Conservation (phyloP, 768 basidiomycete species). For the Ramaria sp. region DNA sequence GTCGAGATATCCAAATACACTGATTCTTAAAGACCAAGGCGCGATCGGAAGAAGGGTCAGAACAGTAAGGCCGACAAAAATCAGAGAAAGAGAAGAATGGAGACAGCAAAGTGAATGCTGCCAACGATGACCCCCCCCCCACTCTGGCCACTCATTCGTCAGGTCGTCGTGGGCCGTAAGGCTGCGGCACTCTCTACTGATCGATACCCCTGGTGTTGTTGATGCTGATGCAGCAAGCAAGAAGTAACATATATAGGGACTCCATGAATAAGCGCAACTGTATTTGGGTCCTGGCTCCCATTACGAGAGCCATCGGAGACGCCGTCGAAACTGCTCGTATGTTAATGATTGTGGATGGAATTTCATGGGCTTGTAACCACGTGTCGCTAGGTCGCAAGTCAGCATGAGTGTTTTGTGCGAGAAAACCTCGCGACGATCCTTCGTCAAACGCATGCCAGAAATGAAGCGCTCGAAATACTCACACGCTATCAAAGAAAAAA, state of each 20-base stretch:
- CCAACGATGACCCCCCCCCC: conserved; percentile 30
- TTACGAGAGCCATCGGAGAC: conserved; percentile 45
- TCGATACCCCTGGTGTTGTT: conserved; percentile 55
- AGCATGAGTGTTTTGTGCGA: conserved; percentile 53
- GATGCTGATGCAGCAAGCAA: conserved; percentile 57
- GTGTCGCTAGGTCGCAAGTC: conserved; percentile 33
- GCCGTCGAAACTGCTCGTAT: conserved; percentile 36
- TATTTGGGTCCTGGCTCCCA: conserved; percentile 59
- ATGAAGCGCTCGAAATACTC: conserved; percentile 28
- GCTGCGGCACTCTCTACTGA: conserved; percentile 45
- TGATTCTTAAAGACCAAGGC: conserved; percentile 49
- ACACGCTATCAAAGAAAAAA: conserved; percentile 30
- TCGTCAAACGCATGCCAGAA: conserved; percentile 29
- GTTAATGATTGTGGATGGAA: conserved; percentile 14
- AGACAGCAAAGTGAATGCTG: conserved; percentile 17
- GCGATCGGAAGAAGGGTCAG: conserved; percentile 34
- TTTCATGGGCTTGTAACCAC: not conserved
- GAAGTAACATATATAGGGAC: conserved; percentile 50
- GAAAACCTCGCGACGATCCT: conserved; percentile 37
- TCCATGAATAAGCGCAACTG: conserved; percentile 58
- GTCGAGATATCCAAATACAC: conserved; percentile 52
- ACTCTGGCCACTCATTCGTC: conserved; percentile 52
- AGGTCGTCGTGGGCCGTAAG: conserved; percentile 47
- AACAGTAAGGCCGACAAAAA: conserved; percentile 15
- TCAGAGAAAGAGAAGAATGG: conserved; percentile 17